Conservation (phyloP, 441 rosid genomes). For the Bocquillonia castaneifolia region DNA sequence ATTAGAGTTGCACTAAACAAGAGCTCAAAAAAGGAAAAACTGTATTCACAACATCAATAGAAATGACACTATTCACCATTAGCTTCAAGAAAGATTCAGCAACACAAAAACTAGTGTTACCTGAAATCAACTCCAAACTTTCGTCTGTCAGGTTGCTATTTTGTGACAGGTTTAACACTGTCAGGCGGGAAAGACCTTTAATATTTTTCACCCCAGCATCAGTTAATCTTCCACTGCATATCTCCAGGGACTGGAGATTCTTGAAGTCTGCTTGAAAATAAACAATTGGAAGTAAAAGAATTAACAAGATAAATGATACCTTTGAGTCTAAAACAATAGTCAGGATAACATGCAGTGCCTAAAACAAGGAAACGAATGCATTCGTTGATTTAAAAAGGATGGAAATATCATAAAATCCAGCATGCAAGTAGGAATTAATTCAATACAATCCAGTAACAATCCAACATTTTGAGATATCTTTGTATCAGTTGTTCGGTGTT, state of each 20-base stretch:
- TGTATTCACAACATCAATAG: background rate
- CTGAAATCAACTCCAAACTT: slow-evolving; percentile 82
- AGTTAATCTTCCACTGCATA: slow-evolving; percentile 87
- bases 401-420: background rate
- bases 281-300: background rate
- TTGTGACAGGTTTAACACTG: slow-evolving; percentile 70
- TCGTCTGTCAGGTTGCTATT: slow-evolving; percentile 81
- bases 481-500: background rate
- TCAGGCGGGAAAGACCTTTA: slow-evolving; percentile 62
- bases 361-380: background rate
- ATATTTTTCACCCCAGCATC: slow-evolving; percentile 86
- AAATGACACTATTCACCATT: background rate
- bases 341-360: background rate
- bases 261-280: slow-evolving; percentile 47
- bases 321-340: background rate
- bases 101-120: slow-evolving; percentile 30
- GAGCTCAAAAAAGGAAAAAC: background rate
- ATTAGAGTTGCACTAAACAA: background rate
- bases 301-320: too few species aligned
- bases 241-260: slow-evolving; percentile 73
- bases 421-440: background rate
- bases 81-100: background rate
- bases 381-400: background rate
- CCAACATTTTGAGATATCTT: background rate
- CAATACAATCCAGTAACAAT: background rate